Percentiles rank a stretch among this genome's conserved stretches.
These are phyloP conservation scores for Sarcodon sp. DNA, from an alignment of 768 basidiomycete genomes.

Conservation along the genomic window DNA sequence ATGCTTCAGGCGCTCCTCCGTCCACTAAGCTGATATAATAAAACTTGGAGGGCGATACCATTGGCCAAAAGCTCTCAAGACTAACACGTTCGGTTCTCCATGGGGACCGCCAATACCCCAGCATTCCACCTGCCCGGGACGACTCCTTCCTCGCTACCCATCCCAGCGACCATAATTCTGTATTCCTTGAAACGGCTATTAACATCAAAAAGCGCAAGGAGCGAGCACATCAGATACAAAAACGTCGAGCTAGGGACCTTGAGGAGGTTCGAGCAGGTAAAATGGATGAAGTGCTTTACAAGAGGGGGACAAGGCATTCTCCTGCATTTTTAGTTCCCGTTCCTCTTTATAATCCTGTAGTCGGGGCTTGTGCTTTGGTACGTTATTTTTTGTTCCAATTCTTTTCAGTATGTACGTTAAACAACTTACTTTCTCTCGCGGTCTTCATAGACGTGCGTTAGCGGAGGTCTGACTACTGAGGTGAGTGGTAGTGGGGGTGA, in stretches of 20 bases:
- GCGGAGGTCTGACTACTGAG: too few relatives aligned
- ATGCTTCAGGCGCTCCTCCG: neutral
- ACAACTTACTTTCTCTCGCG: too few relatives aligned
- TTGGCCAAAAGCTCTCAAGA: conserved; percentile 24
- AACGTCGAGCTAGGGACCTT: conserved; percentile 15
- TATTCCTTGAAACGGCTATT: conserved; percentile 17
- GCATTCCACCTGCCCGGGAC: conserved; percentile 14
- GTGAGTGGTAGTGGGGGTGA: too few relatives aligned
- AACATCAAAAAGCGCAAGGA: conserved; percentile 11
- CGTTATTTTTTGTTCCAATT: too few relatives aligned
- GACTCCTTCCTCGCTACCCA: conserved; percentile 38
- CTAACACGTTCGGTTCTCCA: neutral
- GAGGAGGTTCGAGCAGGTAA: conserved; percentile 14
- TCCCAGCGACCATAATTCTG: conserved; percentile 40
- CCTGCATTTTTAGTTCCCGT: conserved; percentile 26
- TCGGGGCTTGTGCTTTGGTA: too few relatives aligned
- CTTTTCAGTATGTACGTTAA: too few relatives aligned
- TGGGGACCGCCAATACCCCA: neutral
- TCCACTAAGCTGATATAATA: too few relatives aligned
- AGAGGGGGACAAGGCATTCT: conserved; percentile 10
- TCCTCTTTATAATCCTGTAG: conserved; percentile 17
- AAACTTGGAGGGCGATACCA: conserved; percentile 19
- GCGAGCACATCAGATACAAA: conserved; percentile 14
- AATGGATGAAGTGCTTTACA: conserved; percentile 5
- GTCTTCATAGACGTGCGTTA: too few relatives aligned